Percentiles rank a stretch among this genome's conserved stretches.
These are phyloP conservation scores for Aspergillus amoenus DNA, from an alignment of 2,329 filamentous ascomycete genomes.

Conservation along the genomic window DNA sequence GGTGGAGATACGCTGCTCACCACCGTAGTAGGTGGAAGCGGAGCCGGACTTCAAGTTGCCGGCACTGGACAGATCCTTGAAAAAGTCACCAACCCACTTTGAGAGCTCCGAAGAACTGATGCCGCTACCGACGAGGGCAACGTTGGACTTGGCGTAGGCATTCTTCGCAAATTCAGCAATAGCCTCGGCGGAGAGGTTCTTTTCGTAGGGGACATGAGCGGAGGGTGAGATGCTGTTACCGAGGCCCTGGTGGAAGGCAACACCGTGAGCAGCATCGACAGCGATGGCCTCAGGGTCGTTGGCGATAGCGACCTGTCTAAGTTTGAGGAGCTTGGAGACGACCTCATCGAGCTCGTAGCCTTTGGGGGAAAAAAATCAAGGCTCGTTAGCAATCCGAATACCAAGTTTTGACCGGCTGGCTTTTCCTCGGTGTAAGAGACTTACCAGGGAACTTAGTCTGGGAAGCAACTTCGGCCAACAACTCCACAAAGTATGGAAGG, in stretches of 20 bases:
- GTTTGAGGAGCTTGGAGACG: conserved; percentile 71
- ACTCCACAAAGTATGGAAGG: conserved; percentile 94
- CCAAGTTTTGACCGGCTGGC: not conserved
- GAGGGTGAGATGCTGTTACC: conserved; percentile 75
- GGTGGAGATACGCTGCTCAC: conserved; percentile 85
- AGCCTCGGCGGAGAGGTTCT: conserved; percentile 75
- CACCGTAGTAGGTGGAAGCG: conserved; percentile 85
- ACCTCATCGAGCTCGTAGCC: conserved; percentile 91
- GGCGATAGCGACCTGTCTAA: conserved; percentile 73
- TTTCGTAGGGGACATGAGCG: conserved; percentile 67
- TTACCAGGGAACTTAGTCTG: conserved; percentile 78
- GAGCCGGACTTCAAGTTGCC: conserved; percentile 56
- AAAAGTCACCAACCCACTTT: conserved; percentile 94
- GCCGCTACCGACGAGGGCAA: conserved; percentile 88
- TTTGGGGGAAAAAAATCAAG: conserved; percentile 37
- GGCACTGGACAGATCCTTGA: conserved; percentile 65
- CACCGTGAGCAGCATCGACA: conserved; percentile 77
- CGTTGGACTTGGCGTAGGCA: conserved; percentile 85
- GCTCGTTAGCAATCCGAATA: conserved; percentile 7
- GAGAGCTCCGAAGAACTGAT: conserved; percentile 71
- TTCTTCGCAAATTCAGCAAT: conserved; percentile 73
- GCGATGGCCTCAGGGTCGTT: conserved; percentile 67
- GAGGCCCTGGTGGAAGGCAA: conserved; percentile 92
- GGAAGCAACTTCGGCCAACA: conserved; percentile 86
- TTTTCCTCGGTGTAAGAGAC: conserved; percentile 20